Base-by-base conservation (phyloP, 2,329 filamentous ascomycete species). In the Sporothrix phasma region DNA sequence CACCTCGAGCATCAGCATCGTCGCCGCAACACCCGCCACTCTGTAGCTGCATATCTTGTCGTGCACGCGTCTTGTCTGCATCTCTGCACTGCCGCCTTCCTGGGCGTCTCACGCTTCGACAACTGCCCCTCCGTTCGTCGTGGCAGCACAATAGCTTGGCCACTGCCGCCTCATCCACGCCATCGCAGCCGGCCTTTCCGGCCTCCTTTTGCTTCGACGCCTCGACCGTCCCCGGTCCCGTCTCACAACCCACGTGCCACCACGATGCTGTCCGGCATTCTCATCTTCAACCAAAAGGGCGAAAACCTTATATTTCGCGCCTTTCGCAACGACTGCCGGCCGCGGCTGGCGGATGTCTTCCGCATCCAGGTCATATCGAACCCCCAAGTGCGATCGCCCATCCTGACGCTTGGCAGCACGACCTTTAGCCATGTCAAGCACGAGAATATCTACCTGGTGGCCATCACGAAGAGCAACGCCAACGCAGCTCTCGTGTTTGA, bases 341-440 rank as follows among this genome's bases (percentile, higher is more conserved):
- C 94, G 63, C 91, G 94, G 62, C 89, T 99, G 69, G 94, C 94
- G 78, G 94, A 99, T 75, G 93, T 99, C 79, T 99, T 99, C 79
- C 92, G 94, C 77, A 99, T 99, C 76, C 94, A 99, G 75, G 93
- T 99, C 79, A 97, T 99, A 76, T 96, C 92, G 71, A 99, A 99
- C 76, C 88, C 94, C 62, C 92, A 97, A 76, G 94, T 99, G 66
- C 91, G 95, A 70, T 97, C 94, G 69, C 94, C 94, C 66, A 97
- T 99, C 77, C 82, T 99, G 71, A 99, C 94, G 4, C 86, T 99
- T 65, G 94, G 95, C 68, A 96, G 91, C 75, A 99, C 94, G 64
- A 99, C 95, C 54, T 99, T 99, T 77, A 96, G 92, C 81, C 94
- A 99, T 86, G 93, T 99, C 78, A 97, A 96, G 76, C 93, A 97